Percentiles rank a stretch among this genome's conserved stretches.
phyloP scores from a whole-genome alignment of 1,139 yeast species.

The Arxiozyma slooffiae region DNA sequence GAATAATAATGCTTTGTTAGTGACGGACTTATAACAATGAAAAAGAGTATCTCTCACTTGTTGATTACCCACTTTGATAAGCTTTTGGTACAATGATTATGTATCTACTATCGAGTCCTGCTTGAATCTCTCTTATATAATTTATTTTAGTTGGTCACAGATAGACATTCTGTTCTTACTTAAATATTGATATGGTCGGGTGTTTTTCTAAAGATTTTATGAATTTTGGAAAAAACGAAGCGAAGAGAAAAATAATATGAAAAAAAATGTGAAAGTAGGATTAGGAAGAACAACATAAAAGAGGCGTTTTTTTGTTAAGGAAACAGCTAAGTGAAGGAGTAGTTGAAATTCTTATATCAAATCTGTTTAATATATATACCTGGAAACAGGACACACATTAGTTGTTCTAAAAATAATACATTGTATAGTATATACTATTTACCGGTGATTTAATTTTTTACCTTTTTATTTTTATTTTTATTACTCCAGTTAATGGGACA shows the following conservation, averaged over 20 bases:
- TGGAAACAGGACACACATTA: too few relatives aligned
- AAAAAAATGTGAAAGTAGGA: background rate
- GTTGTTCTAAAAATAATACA: background rate
- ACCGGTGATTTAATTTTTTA: background rate
- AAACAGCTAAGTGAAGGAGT: too few relatives aligned
- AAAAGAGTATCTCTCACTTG: too few relatives aligned
- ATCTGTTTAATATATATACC: too few relatives aligned
- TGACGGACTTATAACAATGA: too few relatives aligned
- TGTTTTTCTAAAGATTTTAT: background rate
- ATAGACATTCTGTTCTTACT: background rate
- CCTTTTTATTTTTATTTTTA: background rate
- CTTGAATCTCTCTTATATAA: too few relatives aligned
- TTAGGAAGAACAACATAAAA: background rate
- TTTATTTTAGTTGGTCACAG: background rate
- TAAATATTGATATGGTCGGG: background rate
- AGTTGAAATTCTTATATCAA: background rate
- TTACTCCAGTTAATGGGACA: constrained; percentile 23
- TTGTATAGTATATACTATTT: too few relatives aligned
- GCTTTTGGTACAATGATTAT: background rate
- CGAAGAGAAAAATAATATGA: background rate
- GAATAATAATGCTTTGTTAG: too few relatives aligned
- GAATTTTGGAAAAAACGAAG: background rate
- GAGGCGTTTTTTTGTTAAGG: too few relatives aligned
- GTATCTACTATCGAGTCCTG: too few relatives aligned
- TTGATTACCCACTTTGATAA: too few relatives aligned